phyloP scores from a whole-genome alignment of 345 rosid genomes.

The Rhodamnia rubescens region DNA sequence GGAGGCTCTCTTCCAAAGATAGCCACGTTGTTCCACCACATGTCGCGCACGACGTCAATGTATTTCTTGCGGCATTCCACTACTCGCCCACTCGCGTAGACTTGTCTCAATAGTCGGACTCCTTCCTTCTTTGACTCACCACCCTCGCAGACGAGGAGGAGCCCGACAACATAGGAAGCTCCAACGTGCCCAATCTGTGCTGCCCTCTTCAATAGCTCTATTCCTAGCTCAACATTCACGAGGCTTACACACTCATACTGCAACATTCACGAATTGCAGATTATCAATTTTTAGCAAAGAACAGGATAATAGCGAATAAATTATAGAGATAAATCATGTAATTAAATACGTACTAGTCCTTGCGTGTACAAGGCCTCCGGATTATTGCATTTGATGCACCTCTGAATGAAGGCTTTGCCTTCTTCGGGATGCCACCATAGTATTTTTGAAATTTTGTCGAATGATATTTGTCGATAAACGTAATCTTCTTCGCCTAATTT shows the following conservation, averaged over 20 bases:
- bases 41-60: rapidly evolving
- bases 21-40: rapidly evolving
- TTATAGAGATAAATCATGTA: background rate
- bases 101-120: rapidly evolving
- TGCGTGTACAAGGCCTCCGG: background rate
- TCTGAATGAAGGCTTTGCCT: background rate
- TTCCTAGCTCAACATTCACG: background rate
- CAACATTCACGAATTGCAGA: background rate
- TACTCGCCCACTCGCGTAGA: background rate
- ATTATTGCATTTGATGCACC: background rate
- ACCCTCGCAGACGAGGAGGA: rapidly evolving
- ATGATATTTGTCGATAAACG: background rate
- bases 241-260: background rate
- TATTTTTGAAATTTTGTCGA: background rate
- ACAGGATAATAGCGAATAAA: background rate
- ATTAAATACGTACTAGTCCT: background rate
- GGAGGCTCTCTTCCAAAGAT: background rate
- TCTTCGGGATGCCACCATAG: background rate
- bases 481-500: background rate
- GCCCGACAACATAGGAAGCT: background rate
- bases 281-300: background rate
- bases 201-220: background rate
- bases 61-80: background rate
- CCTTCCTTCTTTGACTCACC: background rate
- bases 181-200: background rate